Evolutionary conservation across 441 rosid species (phyloP).

Genomic region (Bocquillonia castaneifolia): DNA sequence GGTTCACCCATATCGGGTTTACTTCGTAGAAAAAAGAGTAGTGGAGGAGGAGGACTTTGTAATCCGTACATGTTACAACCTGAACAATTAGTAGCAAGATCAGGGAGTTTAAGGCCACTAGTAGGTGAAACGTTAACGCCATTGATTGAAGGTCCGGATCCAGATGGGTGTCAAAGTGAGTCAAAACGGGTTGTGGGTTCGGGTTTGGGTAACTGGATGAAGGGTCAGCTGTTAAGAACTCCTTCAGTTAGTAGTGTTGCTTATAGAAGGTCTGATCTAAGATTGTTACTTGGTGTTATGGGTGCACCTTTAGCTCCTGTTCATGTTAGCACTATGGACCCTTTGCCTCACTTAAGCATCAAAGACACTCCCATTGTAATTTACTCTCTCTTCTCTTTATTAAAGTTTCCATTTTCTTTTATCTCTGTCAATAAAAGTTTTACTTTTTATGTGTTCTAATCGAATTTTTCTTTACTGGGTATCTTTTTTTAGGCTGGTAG

Average conservation of each 20-base stretch:
- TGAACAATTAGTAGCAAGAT: conserved; percentile 48
- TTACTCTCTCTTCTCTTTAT: conserved; percentile 5
- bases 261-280: conserved; percentile 59
- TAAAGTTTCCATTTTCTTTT: neutral
- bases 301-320: conserved; percentile 88
- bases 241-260: conserved; percentile 45
- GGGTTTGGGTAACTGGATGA: conserved; percentile 73
- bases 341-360: conserved; percentile 72
- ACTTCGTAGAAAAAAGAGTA: conserved; percentile 43
- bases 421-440: neutral
- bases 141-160: conserved; percentile 76
- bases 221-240: conserved; percentile 58
- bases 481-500: neutral
- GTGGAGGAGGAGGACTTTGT: conserved; percentile 1
- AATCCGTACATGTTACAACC: conserved; percentile 32
- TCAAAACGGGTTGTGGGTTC: conserved; percentile 51
- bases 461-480: neutral
- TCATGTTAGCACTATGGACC: conserved; percentile 61
- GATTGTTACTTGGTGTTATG: conserved; percentile 69
- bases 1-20: conserved; percentile 46
- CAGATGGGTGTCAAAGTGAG: conserved; percentile 50
- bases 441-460: too few species aligned
- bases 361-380: conserved; percentile 78
- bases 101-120: conserved; percentile 52
- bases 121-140: conserved; percentile 53